A percentile compares a stretch with the other conserved stretches of the same genome.
These are phyloP conservation scores for Vanrija pseudolonga DNA, from an alignment of 1,284 basidiomycete species.

Conservation along the genomic window DNA sequence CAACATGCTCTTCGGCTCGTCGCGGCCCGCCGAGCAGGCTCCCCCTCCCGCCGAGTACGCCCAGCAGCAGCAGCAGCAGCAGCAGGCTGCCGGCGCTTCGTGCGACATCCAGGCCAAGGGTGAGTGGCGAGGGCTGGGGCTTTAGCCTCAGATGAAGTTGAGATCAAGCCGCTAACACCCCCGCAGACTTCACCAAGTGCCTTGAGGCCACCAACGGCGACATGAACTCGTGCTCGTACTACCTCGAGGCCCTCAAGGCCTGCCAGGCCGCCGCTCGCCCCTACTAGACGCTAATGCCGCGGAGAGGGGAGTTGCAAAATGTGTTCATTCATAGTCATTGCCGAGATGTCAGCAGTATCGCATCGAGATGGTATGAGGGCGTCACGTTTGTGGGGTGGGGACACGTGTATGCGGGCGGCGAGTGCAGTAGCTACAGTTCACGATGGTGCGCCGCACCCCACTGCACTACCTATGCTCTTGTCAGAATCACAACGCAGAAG, in stretches of 20 bases:
- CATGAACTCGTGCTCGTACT: slow-evolving; percentile 56
- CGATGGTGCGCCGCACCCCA: too few species aligned
- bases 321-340: too few species aligned
- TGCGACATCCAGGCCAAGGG: slow-evolving; percentile 57
- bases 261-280: slow-evolving; percentile 52
- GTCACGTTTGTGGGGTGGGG: too few species aligned
- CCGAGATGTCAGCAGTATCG: too few species aligned
- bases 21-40: slow-evolving; percentile 31
- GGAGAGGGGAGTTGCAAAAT: too few species aligned
- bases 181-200: slow-evolving; percentile 53
- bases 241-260: slow-evolving; percentile 54
- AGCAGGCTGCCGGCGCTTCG: slow-evolving; percentile 36
- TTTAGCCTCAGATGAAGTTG: too few species aligned
- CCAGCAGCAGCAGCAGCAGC: slow-evolving; percentile 35
- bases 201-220: slow-evolving; percentile 55
- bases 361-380: too few species aligned
- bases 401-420: too few species aligned
- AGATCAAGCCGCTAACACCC: not conserved
- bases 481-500: too few species aligned
- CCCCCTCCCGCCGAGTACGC: slow-evolving; percentile 46
- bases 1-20: slow-evolving; percentile 56
- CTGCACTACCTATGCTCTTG: too few species aligned
- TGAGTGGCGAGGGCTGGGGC: slow-evolving; percentile 25
- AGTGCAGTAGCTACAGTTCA: too few species aligned
- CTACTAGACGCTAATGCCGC: slow-evolving; percentile 32